Evolutionary conservation across 345 rosid species (phyloP), one percentile per base, ranked within the genome.

Genomic region (Camelina sativa): DNA sequence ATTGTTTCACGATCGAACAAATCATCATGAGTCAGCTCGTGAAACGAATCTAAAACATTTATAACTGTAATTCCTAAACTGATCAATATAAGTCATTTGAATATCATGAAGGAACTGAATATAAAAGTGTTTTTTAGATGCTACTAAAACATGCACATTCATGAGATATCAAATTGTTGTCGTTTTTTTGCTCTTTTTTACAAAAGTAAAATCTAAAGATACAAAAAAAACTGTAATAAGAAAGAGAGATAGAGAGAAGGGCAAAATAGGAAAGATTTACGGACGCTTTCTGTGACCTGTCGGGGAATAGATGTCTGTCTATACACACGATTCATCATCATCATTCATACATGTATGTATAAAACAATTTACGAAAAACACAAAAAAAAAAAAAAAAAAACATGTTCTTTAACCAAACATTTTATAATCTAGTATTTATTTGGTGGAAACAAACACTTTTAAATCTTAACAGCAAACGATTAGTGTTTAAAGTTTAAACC

Each of bases 241-340:
- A 28, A 28, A 28, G 30, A 40, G 13, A 38, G 12, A 38, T n/a
- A 34, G 12, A 28, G 30, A 48, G 40, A 71, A 64, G 82, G 86
- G 78, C 5, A 65, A 3, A 62, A 72, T 59, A 43, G 82, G 78
- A 78, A 85, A 77, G 80, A 55, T 69, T 15, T 57, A 63, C 17
- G 77, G 81, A 65, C 73, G 56, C 85, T 81, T 75, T 79, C 68
- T 81, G 63, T 79, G 83, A 62, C 78, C 62, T 72, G 86, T 80
- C 81, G 84, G 82, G 71, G 71, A 63, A 30, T 63, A 68, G 79
- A 61, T 65, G 65, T 59, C 71, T 68, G 65, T 59, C 71, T 68
- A 25, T 70, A 76, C 57, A 78, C 44, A 65, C 11, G 16, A 13
- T 28, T 4, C 30, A 28, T 28, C 30, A 25, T 25, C 28, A 28